Conservation (phyloP, 176 grass and related monocot genomes). For the Tuctoria greenei region DNA sequence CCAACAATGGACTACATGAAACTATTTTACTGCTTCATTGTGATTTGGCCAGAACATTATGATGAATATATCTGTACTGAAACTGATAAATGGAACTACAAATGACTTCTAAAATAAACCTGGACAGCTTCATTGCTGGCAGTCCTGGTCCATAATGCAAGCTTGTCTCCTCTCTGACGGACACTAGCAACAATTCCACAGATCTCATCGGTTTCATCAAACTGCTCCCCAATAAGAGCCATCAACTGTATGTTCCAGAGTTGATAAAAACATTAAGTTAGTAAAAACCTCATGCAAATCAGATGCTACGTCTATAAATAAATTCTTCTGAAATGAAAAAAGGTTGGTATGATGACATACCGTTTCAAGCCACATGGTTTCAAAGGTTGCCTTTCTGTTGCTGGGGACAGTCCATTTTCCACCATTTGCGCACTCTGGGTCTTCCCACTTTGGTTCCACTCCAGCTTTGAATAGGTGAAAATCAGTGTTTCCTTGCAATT, state of each 20-base stretch:
- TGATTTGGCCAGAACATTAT: neutral
- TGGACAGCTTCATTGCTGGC: slow-evolving; percentile 99
- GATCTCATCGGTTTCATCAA: slow-evolving; percentile 92
- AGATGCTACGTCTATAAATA: slow-evolving; percentile 13
- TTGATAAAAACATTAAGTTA: slow-evolving; percentile 4
- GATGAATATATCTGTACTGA: neutral
- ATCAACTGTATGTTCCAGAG: slow-evolving; percentile 69
- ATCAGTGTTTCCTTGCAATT: slow-evolving; percentile 74
- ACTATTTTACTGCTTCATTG: neutral
- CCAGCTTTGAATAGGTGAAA: slow-evolving; percentile 93
- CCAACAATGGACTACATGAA: neutral
- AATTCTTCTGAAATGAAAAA: slow-evolving; percentile 1
- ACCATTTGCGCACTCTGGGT: slow-evolving; percentile 95
- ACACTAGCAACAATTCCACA: slow-evolving; percentile 97
- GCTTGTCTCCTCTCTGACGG: slow-evolving; percentile 80
- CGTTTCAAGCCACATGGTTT: slow-evolving; percentile 95
- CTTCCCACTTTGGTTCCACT: slow-evolving; percentile 97
- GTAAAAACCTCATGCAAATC: neutral
- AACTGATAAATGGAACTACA: neutral
- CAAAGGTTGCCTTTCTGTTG: slow-evolving; percentile 70
- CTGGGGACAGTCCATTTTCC: slow-evolving; percentile 91
- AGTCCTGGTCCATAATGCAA: slow-evolving; percentile 90
- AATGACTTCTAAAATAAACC: slow-evolving; percentile 51
- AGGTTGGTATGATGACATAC: slow-evolving; percentile 30
- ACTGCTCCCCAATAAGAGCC: slow-evolving; percentile 96